A percentile compares a stretch with the other conserved stretches of the same genome.
Conservation (phyloP, 2,329 filamentous ascomycete species). For the Ascosphaera apis region DNA sequence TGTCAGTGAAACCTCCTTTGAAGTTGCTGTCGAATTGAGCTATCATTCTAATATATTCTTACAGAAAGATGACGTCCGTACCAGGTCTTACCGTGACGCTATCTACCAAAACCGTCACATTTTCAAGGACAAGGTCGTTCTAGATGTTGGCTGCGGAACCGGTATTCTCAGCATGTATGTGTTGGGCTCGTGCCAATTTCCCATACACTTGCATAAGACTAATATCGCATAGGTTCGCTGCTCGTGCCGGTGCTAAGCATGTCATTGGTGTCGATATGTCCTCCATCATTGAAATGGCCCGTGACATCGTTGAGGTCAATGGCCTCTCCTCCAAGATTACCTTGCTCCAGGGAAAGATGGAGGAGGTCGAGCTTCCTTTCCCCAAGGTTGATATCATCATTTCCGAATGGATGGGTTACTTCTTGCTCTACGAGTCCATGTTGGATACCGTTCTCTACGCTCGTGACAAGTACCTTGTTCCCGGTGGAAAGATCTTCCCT, state of each 20-base stretch:
- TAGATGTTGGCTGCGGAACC: slow-evolving; percentile 94
- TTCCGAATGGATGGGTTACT: slow-evolving; percentile 99
- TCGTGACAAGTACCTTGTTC: slow-evolving; percentile 69
- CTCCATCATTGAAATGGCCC: slow-evolving; percentile 96
- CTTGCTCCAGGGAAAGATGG: slow-evolving; percentile 97
- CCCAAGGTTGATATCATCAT: slow-evolving; percentile 98
- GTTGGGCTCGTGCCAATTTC: slow-evolving; percentile 1
- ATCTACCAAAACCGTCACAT: slow-evolving; percentile 94
- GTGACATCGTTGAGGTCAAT: slow-evolving; percentile 80
- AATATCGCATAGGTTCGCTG: slow-evolving; percentile 53
- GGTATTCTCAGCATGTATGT: slow-evolving; percentile 93
- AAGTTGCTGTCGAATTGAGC: slow-evolving; percentile 1
- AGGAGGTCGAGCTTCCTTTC: slow-evolving; percentile 83
- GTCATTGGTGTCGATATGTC: slow-evolving; percentile 99
- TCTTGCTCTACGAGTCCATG: slow-evolving; percentile 97
- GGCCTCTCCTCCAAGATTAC: slow-evolving; percentile 92
- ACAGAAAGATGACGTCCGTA: slow-evolving; percentile 96
- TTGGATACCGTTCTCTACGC: slow-evolving; percentile 94
- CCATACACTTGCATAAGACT: slow-evolving; percentile 5
- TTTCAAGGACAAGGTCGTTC: slow-evolving; percentile 78
- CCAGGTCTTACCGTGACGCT: slow-evolving; percentile 85
- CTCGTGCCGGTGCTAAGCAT: slow-evolving; percentile 88
- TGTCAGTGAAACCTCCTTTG: slow-evolving; percentile 35
- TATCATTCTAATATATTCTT: too few species aligned
- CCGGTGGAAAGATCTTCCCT: slow-evolving; percentile 85